Base-by-base conservation (phyloP, 805 yeast species). In the Candida andamanensis region DNA sequence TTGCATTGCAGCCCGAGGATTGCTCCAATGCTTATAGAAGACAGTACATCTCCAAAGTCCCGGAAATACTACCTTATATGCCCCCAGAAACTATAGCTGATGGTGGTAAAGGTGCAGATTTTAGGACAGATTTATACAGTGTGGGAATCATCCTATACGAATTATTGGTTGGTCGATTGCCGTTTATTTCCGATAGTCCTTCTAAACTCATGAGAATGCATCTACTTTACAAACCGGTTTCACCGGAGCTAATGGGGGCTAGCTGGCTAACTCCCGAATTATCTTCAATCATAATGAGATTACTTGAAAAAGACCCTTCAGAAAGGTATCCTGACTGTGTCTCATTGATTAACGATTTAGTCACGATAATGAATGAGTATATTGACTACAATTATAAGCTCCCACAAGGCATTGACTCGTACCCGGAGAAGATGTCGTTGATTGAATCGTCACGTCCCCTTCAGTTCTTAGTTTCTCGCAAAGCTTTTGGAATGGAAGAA, bases 121-220 rank as follows among this genome's bases (percentile, higher is more conserved):
- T 51, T 42, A 52, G 73, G 28, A 58, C 77, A 0, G 78, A 73
- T 44, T 55, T 69, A 28, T 73, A 72, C 46, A 58, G 72, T 17
- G 31, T 70, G 7, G 78, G 78, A 22, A 58, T 72, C n/a, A 62
- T 72, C 6, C 36, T 73, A 13, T 72, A 73, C 39, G 74, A 72
- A 32, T 35, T 69, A n/a, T 35, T 72, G 9, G 58, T 68, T 11
- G 74, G 76, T 1, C 48, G 53, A 10, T 44, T 67, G 2, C 76
- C 76, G 0, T 69, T 72, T 42, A 53, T 53, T 19, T 54, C 66
- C 2, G 54, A 59, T 8, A 69, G 61, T 38, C 58, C 68, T 2
- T 41, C 57, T 3, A 59, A 60, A 18, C 38, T 71, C 13, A 56
- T 63, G 3, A 45, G 60, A 30, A 57, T 63, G 59, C 70, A 67